Conservation (phyloP, 2,329 filamentous ascomycete genomes). For the Neofusicoccum sp. region DNA sequence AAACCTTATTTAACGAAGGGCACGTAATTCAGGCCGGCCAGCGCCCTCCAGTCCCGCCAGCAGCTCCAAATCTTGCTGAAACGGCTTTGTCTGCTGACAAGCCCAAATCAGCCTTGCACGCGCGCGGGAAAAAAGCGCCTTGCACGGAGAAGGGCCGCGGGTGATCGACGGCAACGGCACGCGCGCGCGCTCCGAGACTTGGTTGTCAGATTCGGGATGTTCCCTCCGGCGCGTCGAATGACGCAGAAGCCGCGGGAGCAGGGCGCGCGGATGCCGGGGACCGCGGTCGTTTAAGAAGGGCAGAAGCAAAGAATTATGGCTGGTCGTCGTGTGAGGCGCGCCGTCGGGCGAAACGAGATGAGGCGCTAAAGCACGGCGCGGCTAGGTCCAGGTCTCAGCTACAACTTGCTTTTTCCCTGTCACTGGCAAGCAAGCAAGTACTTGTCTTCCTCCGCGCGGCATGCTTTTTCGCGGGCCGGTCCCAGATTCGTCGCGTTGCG, state of each 20-base stretch:
- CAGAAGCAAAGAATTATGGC: not conserved
- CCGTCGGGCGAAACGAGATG: constrained; percentile 1
- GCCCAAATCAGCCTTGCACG: not conserved
- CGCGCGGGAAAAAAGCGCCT: not conserved
- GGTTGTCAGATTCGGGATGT: not conserved
- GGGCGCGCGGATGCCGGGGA: not conserved
- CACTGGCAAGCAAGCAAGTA: not conserved
- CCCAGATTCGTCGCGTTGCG: not conserved
- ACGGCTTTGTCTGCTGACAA: not conserved
- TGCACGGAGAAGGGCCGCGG: not conserved
- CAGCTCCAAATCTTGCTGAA: constrained; percentile 6
- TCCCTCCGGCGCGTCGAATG: not conserved
- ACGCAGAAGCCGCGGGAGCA: not conserved
- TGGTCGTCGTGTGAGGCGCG: constrained; percentile 1
- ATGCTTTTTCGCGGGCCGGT: not conserved
- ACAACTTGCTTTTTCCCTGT: constrained; percentile 4
- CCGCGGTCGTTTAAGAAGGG: not conserved
- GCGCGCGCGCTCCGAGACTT: not conserved
- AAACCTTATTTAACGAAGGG: constrained; percentile 5
- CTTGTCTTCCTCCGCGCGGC: not conserved
- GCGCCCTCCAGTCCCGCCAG: not conserved
- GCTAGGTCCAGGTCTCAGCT: not conserved
- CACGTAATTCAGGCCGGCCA: not conserved
- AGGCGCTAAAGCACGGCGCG: constrained; percentile 6
- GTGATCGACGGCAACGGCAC: not conserved